Percentiles rank a stretch among this genome's conserved stretches.
These are phyloP conservation scores for Zasmidium cellare DNA, from an alignment of 2,329 filamentous ascomycete species.

Conservation along the genomic window DNA sequence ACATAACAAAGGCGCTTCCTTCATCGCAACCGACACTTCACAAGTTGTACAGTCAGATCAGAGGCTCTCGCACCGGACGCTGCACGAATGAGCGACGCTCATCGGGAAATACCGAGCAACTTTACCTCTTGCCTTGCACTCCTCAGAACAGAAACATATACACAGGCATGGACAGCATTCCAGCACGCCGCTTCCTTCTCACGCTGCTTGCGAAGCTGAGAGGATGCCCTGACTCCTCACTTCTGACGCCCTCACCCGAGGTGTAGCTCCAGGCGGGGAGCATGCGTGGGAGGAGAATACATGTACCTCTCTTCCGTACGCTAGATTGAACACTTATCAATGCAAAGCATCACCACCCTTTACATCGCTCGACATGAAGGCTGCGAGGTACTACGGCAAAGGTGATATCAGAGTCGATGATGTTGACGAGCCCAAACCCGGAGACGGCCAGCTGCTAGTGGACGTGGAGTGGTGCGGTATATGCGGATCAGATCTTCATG, in stretches of 20 bases:
- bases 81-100: too few relatives aligned
- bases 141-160: too few relatives aligned
- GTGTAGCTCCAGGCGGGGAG: not conserved
- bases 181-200: not conserved
- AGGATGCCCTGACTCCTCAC: not conserved
- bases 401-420: slow-evolving; percentile 29
- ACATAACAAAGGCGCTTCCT: too few relatives aligned
- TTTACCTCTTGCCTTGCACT: too few relatives aligned
- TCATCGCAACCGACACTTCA: too few relatives aligned
- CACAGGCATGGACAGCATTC: not conserved
- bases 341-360: too few relatives aligned
- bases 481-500: slow-evolving; percentile 27
- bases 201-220: not conserved
- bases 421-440: slow-evolving; percentile 23
- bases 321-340: not conserved
- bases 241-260: not conserved
- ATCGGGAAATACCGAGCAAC: too few relatives aligned
- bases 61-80: too few relatives aligned
- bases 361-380: slow-evolving; percentile 28
- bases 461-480: slow-evolving; percentile 28
- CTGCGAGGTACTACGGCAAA: slow-evolving; percentile 27
- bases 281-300: not conserved
- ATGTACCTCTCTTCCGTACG: not conserved
- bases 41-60: too few relatives aligned
- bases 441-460: slow-evolving; percentile 22